Percentiles rank a stretch among this genome's conserved stretches.
Evolutionary conservation across 1,284 basidiomycete genomes (phyloP).

Genomic region (Ganoderma leucocontextum): DNA sequence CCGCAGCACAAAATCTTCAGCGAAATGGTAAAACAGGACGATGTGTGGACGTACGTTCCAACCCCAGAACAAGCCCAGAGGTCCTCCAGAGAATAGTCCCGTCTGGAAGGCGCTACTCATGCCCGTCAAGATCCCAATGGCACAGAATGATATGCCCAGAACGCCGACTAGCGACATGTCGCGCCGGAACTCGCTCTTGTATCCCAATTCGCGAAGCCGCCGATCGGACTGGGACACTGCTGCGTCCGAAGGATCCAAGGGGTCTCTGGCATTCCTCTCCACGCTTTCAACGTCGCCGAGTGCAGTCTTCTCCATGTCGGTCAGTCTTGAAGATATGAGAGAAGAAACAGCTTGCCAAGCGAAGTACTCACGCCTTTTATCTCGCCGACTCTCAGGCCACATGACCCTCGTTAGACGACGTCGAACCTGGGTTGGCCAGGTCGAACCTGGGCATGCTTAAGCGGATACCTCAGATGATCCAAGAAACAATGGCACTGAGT

Average conservation of each 20-base stretch:
- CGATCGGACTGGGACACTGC: constrained; percentile 47
- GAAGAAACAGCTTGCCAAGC: neutral
- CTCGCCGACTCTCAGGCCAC: constrained; percentile 1
- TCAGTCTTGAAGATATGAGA: neutral
- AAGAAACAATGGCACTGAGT: neutral
- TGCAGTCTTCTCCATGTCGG: constrained; percentile 22
- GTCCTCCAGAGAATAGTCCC: constrained; percentile 65
- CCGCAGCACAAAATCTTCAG: neutral
- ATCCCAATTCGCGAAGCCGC: constrained; percentile 61
- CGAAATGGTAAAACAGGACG: neutral
- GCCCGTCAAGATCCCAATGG: constrained; percentile 66
- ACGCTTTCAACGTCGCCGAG: constrained; percentile 28
- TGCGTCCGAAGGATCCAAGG: constrained; percentile 7
- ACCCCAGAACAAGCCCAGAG: constrained; percentile 69
- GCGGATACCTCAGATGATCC: neutral
- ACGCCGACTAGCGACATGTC: constrained; percentile 70
- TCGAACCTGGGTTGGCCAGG: neutral
- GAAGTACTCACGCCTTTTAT: constrained; percentile 9
- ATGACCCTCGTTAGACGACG: constrained; percentile 5
- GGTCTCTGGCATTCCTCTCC: constrained; percentile 1
- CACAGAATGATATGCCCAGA: constrained; percentile 68
- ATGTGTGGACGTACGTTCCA: constrained; percentile 58
- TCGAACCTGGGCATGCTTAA: neutral
- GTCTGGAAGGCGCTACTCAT: constrained; percentile 67
- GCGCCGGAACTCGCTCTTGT: constrained; percentile 60